Evolutionary conservation across 2,329 filamentous ascomycete genomes (phyloP), one percentile per base, ranked within the genome.

Genomic region (Akanthomyces lecanii): DNA sequence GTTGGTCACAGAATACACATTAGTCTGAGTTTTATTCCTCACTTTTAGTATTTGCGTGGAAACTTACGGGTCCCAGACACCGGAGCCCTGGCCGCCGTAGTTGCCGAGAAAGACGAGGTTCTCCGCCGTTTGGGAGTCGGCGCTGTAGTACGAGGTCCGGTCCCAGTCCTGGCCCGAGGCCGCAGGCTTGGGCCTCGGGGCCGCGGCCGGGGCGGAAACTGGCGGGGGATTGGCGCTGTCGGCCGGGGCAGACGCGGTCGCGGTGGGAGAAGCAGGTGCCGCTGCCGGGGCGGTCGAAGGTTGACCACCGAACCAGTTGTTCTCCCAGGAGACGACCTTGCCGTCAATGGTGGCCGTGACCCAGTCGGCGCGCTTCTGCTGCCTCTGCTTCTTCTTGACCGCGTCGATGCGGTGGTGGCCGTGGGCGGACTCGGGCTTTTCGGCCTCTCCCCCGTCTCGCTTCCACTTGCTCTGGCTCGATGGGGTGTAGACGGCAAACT

Each of bases 401-500:
- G 77, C 73, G 72, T 86, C 82, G 42, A 82, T 72, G 67, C 84
- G 81, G 48, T 79, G 76, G 70, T 85, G 83, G 56, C 74, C 76
- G 67, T 76, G 75, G 54, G 71, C 72, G 56, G 74, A 56, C 67
- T 67, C 47, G 36, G 12, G 18, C 36, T 63, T 53, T 0, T 69
- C 69, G 52, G 68, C 68, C 44, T 65, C 61, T n/a, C 55, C 45
- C 36, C n/a, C 25, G 7, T 70, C 64, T 23, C 68, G 67, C 55
- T 73, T 73, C 69, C 72, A 70, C 54, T 69, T 67, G 42, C 66
- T 71, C 28, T 71, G 28, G 16, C 28, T 67, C 25, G 77, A 77
- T n/a, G 85, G 81, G 52, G 79, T 81, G 74, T 92, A 93, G 61
- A 87, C 86, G 12, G 89, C 90, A 61, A 92, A 80, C 67, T 90